Percentiles rank a stretch among this genome's conserved stretches.
These are phyloP conservation scores for Rhizoclosmatium sp. DNA, from an alignment of 192 early-diverging fungal species.

Conservation along the genomic window DNA sequence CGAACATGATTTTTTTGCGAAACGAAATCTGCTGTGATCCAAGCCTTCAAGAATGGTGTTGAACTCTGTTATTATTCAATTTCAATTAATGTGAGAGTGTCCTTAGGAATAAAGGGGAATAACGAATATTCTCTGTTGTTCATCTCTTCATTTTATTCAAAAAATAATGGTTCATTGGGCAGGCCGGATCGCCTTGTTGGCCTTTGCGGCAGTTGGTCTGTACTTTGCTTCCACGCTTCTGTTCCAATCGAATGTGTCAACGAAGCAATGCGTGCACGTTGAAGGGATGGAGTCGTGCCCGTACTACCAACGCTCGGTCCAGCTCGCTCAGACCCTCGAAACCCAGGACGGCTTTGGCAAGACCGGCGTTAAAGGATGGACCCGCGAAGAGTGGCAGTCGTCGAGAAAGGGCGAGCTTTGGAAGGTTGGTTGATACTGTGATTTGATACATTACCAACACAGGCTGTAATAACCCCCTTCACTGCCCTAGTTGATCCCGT, in stretches of 20 bases:
- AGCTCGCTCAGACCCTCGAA: neutral
- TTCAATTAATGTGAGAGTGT: too few species aligned
- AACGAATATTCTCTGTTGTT: too few species aligned
- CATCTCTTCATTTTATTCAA: too few species aligned
- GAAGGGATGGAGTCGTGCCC: neutral
- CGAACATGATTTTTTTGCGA: neutral
- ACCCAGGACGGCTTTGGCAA: neutral
- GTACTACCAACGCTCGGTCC: neutral
- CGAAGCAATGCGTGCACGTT: neutral
- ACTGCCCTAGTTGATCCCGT: neutral
- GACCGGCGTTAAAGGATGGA: neutral
- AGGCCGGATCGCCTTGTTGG: too few species aligned
- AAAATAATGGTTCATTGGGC: too few species aligned
- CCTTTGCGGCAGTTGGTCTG: neutral
- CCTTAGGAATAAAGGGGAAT: too few species aligned
- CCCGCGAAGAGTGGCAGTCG: constrained; percentile 1
- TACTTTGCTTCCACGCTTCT: neutral
- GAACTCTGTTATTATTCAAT: too few species aligned
- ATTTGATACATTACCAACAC: too few species aligned
- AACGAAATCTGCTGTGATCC: too few species aligned
- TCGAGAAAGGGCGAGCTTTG: neutral
- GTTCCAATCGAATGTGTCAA: neutral
- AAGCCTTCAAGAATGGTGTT: too few species aligned
- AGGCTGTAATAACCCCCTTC: neutral
- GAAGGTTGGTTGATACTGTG: neutral